Conservation (phyloP, 306 rosid species). For the Abrus precatorius region DNA sequence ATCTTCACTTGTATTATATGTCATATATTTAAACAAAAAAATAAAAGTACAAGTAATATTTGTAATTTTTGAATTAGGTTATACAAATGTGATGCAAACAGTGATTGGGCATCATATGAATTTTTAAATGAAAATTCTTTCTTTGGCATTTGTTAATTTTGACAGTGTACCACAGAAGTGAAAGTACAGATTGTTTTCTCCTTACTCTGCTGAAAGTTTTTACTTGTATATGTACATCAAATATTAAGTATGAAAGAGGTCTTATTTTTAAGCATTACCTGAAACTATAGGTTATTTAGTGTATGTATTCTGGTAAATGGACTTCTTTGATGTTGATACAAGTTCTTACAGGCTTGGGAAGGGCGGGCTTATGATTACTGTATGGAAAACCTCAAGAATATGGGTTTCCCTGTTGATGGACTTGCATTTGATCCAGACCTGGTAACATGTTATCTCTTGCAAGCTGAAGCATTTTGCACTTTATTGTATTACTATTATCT, state of each 20-base stretch:
- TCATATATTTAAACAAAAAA: neutral
- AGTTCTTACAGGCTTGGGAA: constrained; percentile 79
- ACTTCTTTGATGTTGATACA: constrained; percentile 22
- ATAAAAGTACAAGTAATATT: neutral
- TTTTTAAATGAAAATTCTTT: neutral
- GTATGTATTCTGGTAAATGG: neutral
- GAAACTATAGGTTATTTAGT: constrained; percentile 12
- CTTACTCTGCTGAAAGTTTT: neutral
- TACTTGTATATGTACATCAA: neutral
- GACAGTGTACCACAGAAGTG: neutral
- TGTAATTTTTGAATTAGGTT: neutral
- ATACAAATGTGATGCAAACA: neutral
- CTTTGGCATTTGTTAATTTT: constrained; percentile 8
- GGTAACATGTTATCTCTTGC: constrained; percentile 55
- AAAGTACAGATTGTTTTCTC: constrained; percentile 17
- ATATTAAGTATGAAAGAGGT: neutral
- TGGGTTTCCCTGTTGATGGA: constrained; percentile 83
- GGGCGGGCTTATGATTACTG: constrained; percentile 89
- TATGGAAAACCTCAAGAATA: constrained; percentile 73
- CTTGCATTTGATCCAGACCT: constrained; percentile 81
- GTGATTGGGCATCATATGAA: neutral
- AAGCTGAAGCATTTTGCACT: constrained; percentile 32
- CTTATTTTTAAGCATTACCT: neutral
- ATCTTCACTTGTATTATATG: neutral
- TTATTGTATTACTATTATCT: neutral